Percentiles rank a stretch among this genome's conserved stretches.
Evolutionary conservation across 805 yeast genomes (phyloP).

Genomic region (Candida morakotiae): DNA sequence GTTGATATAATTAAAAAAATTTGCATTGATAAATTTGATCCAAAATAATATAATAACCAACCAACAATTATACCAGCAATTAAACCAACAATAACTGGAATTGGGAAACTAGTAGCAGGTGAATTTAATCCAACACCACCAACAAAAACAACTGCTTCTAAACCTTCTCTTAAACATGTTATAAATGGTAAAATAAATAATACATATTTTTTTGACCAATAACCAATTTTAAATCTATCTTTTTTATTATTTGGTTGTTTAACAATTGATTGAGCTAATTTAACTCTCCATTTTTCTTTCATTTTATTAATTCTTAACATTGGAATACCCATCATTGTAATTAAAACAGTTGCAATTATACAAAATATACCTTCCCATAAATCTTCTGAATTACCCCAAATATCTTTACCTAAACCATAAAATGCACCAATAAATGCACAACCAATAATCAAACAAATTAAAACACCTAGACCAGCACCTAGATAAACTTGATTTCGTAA

Average conservation of each 20-base stretch:
- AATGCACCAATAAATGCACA: constrained; percentile 93
- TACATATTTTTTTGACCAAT: constrained; percentile 56
- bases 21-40: constrained; percentile 73
- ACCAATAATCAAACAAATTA: constrained; percentile 77
- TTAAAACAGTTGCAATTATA: constrained; percentile 79
- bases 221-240: constrained; percentile 38
- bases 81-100: constrained; percentile 85
- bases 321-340: constrained; percentile 88
- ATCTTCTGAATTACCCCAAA: constrained; percentile 85
- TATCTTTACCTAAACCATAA: constrained; percentile 71
- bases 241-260: constrained; percentile 46
- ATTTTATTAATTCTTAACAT: constrained; percentile 90
- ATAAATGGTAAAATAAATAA: constrained; percentile 87
- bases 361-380: constrained; percentile 94
- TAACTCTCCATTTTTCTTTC: constrained; percentile 93
- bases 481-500: constrained; percentile 75
- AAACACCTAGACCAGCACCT: constrained; percentile 67
- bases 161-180: constrained; percentile 89
- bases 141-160: constrained; percentile 92
- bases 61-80: constrained; percentile 73
- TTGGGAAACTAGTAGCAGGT: constrained; percentile 63
- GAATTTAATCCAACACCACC: constrained; percentile 83
- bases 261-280: constrained; percentile 77
- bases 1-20: constrained; percentile 81
- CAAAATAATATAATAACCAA: constrained; percentile 66